Percentiles rank a stretch among this genome's conserved stretches.
phyloP scores from a whole-genome alignment of 805 yeast species.

The Yamadazyma kitorensis region DNA sequence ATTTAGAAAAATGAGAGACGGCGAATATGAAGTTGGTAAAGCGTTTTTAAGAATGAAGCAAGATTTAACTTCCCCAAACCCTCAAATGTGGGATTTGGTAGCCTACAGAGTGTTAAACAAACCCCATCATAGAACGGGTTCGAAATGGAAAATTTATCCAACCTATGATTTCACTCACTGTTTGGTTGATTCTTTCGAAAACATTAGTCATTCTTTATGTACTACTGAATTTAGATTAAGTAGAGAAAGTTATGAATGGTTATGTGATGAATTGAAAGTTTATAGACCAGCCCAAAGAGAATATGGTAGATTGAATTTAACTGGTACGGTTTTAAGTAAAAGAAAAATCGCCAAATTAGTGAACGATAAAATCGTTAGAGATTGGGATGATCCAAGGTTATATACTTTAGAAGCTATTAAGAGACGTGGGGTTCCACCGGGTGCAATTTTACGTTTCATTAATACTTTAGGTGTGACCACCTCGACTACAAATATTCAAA shows the following conservation, averaged over 20 bases:
- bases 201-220: constrained; percentile 93
- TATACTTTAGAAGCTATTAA: constrained; percentile 91
- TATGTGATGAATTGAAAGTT: constrained; percentile 91
- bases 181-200: constrained; percentile 95
- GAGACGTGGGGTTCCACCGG: constrained; percentile 99
- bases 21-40: constrained; percentile 82
- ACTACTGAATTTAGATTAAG: constrained; percentile 92
- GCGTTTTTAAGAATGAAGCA: constrained; percentile 97
- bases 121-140: constrained; percentile 94
- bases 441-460: constrained; percentile 89
- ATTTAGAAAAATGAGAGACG: constrained; percentile 90
- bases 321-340: constrained; percentile 93
- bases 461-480: constrained; percentile 97
- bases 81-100: constrained; percentile 99
- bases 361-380: constrained; percentile 76
- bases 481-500: constrained; percentile 87
- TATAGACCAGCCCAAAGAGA: constrained; percentile 99
- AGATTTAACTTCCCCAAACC: constrained; percentile 84
- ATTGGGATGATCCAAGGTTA: constrained; percentile 98
- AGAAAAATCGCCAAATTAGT: constrained; percentile 94
- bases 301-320: constrained; percentile 91
- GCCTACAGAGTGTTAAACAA: constrained; percentile 94
- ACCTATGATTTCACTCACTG: constrained; percentile 99
- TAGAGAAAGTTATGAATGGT: constrained; percentile 97
- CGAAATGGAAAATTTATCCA: constrained; percentile 96